Evolutionary conservation across 2,329 filamentous ascomycete species (phyloP), one percentile per base, ranked within the genome.

Genomic region (Colletotrichum theobromicola): DNA sequence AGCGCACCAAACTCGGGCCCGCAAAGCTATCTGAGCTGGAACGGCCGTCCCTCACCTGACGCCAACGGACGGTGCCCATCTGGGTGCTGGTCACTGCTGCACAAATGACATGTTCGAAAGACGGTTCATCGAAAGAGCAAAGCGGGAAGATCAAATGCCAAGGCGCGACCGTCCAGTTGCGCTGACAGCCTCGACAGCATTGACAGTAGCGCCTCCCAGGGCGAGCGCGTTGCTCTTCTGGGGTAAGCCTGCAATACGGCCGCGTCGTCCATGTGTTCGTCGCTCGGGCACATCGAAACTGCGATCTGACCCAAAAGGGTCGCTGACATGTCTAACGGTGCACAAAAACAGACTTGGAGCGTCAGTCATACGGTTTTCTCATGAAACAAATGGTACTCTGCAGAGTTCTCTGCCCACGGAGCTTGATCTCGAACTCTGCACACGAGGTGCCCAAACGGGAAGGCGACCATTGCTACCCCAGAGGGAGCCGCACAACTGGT

Each of bases 211-310:
- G 26, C 15, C 46, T 34, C 24, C 53, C 50, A 60, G 65, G 32
- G 32, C 24, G 37, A 50, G 7, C 18, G 34, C 12, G 35, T 64
- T 28, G 35, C 66, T 61, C 26, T 34, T 34, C 26, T 50, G 26
- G 66, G 55, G 34, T 50, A 32, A 15, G 24, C 53, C 66, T 65
- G 35, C 35, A 18, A 67, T 21, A 7, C n/a, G 61, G 32, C 67
- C 58, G n/a, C 60, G 35, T 26, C 35, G 62, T 50, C 42, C 34
- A 67, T 62, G 72, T 35, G 62, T 67, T 71, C 55, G 28, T 67
- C 72, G 69, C 68, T 75, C 64, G 69, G 68, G 46, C 63, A 26
- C 16, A 55, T 64, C 63, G 72, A 75, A 67, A 72, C 68, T 42
- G 57, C 55, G 57, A 62, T 32, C 53, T 74, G 68, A 57, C 55